phyloP scores from a whole-genome alignment of 2,329 filamentous ascomycete genomes.

The Westerdykella sp. region DNA sequence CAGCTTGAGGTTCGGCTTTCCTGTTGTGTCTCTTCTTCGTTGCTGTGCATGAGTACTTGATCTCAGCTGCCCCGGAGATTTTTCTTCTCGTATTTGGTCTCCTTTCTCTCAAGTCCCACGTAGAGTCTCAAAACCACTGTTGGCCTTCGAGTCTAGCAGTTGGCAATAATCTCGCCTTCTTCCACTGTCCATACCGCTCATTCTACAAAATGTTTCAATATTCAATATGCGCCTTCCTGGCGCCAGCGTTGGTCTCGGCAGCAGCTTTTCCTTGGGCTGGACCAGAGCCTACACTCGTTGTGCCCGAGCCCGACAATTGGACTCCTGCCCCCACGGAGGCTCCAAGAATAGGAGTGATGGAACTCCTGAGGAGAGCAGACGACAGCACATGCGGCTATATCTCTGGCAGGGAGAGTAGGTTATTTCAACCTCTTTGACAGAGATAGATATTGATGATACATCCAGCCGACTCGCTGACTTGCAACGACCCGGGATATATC shows the following conservation, averaged over 20 bases:
- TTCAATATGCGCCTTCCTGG: conserved; percentile 23
- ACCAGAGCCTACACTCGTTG: conserved; percentile 23
- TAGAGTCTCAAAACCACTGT: no score
- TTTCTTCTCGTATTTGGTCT: no score
- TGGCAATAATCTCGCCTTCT: no score
- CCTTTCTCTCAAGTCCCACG: no score
- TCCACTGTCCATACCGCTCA: no score
- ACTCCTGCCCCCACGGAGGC: conserved; percentile 27
- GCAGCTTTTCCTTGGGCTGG: conserved; percentile 23
- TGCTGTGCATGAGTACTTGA: no score
- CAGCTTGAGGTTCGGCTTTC: no score
- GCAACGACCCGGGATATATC: conserved; percentile 15
- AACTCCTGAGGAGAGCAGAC: conserved; percentile 21
- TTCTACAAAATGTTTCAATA: conserved; percentile 17
- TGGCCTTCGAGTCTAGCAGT: no score
- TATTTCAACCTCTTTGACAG: neutral
- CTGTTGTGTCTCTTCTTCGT: no score
- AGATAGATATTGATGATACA: conserved; percentile 4
- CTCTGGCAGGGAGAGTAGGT: conserved; percentile 21
- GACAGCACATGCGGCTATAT: conserved; percentile 29
- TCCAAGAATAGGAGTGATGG: conserved; percentile 15
- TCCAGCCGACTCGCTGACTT: conserved; percentile 27
- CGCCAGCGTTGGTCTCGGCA: conserved; percentile 18
- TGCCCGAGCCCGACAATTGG: conserved; percentile 21
- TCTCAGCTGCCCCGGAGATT: no score